Conservation (phyloP, 768 basidiomycete species). For the Leucosporidium scottii region DNA sequence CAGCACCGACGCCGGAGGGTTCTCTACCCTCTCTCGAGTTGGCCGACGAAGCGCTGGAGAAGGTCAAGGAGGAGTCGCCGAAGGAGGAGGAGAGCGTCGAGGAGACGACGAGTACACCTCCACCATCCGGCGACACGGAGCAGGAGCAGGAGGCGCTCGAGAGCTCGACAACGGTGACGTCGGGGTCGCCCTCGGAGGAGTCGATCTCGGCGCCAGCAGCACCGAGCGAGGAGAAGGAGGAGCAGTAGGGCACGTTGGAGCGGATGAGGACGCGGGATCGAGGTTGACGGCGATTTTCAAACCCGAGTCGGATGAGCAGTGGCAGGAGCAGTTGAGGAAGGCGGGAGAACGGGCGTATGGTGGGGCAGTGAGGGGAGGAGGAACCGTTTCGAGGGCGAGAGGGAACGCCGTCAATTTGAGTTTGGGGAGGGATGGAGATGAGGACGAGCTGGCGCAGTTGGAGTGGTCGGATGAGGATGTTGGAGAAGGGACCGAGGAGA, state of each 20-base stretch:
- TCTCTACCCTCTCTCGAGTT: too few species aligned
- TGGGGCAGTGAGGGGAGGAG: constrained; percentile 38
- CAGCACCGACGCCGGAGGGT: too few species aligned
- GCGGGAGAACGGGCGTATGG: constrained; percentile 38
- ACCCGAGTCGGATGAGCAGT: constrained; percentile 75
- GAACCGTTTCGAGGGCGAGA: neutral
- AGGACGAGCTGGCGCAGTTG: constrained; percentile 57
- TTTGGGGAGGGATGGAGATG: constrained; percentile 46
- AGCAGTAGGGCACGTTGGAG: constrained; percentile 20
- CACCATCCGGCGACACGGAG: constrained; percentile 42
- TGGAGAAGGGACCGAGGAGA: constrained; percentile 47
- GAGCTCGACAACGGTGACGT: too few species aligned
- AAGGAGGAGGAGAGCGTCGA: neutral
- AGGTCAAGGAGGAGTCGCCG: constrained; percentile 1
- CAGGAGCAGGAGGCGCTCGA: constrained; percentile 35
- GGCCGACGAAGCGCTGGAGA: too few species aligned
- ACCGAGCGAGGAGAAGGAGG: neutral
- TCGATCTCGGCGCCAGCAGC: neutral
- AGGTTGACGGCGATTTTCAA: constrained; percentile 63
- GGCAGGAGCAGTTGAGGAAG: constrained; percentile 57
- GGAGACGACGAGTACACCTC: neutral
- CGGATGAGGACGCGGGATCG: constrained; percentile 6
- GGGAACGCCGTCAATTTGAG: neutral
- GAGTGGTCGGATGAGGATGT: constrained; percentile 51
- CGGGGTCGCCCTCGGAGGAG: neutral